A percentile compares a stretch with the other conserved stretches of the same genome.
These are phyloP conservation scores for Phytopythium cucurbitacearum DNA, from an alignment of 352 stramenopile genomes.

Conservation along the genomic window DNA sequence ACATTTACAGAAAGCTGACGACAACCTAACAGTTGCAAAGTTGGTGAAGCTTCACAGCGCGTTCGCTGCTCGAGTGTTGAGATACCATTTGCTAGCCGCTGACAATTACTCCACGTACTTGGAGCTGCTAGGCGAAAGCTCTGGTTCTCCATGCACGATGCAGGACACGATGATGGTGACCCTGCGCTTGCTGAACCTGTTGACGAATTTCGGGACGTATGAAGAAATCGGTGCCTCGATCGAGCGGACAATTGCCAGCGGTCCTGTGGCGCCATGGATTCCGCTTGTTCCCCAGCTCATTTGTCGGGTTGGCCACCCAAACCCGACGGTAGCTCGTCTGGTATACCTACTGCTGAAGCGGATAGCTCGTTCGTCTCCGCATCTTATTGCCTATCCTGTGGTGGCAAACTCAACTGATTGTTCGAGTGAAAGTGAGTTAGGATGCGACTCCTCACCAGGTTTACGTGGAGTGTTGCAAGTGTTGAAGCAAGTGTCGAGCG, in stretches of 20 bases:
- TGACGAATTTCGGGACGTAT: slow-evolving; percentile 62
- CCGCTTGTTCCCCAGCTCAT: slow-evolving; percentile 74
- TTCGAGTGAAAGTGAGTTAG: slow-evolving; percentile 2
- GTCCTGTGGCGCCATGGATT: slow-evolving; percentile 58
- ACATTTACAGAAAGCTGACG: slow-evolving; percentile 5
- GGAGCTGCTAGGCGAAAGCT: slow-evolving; percentile 7
- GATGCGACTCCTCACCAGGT: slow-evolving; percentile 10
- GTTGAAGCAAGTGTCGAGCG: slow-evolving; percentile 27
- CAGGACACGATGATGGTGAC: slow-evolving; percentile 42
- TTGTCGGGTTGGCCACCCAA: slow-evolving; percentile 52
- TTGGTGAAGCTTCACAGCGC: slow-evolving; percentile 28
- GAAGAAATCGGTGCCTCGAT: slow-evolving; percentile 31
- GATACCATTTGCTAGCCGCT: slow-evolving; percentile 32
- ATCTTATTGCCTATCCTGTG: slow-evolving; percentile 72
- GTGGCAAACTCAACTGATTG: slow-evolving; percentile 53
- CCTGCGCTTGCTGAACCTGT: slow-evolving; percentile 58
- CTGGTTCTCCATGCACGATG: slow-evolving; percentile 2
- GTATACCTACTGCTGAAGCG: slow-evolving; percentile 60
- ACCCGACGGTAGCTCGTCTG: slow-evolving; percentile 37
- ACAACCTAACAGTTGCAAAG: slow-evolving; percentile 14
- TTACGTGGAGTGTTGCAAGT: slow-evolving; percentile 38
- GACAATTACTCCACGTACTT: slow-evolving; percentile 42
- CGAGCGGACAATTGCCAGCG: slow-evolving; percentile 34
- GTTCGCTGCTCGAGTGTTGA: slow-evolving; percentile 29
- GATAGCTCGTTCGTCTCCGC: slow-evolving; percentile 52